Evolutionary conservation across 2,329 filamentous ascomycete species (phyloP), one percentile per base, ranked within the genome.

Genomic region (Cytospora mali): DNA sequence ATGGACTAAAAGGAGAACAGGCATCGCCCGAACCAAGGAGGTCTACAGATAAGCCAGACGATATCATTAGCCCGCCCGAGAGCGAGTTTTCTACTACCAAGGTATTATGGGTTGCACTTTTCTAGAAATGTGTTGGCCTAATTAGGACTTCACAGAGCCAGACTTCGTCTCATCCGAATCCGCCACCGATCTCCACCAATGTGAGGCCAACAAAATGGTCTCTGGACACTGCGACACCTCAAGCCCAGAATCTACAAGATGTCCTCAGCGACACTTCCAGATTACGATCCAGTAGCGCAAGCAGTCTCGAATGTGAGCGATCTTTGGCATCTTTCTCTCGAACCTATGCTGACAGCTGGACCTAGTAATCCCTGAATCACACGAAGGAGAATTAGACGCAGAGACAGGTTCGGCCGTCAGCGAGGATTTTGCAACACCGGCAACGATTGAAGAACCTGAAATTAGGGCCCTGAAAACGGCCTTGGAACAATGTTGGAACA

Each of bases 401-500:
- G 83, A 85, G 55, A 79, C 75, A 2, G 81, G 88, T 62, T 80
- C 81, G 31, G 82, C 88, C 61, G 79, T 84, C 52, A 81, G 82
- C 27, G 71, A 73, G 55, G 70, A 72, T 6, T 82, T 82, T 49
- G 75, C 77, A 55, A 75, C 75, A 10, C 76, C 76, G 33, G 75
- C 72, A 18, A 71, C 74, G 39, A 75, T 73, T 48, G 76, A 73
- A 61, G 80, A 60, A 9, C 80, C 81, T 56, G 88, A 92, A 69
- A 79, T 91, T 27, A 79, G 77, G 28, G 88, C 89, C 9, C 79
- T 97, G n/a, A 86, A 86, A 66, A 86, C 86, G 31, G 92, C 93
- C 2, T 80, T 97, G 18, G 86, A 90, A 66, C 92, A 97, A 77
- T 97, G 93, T 75, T 97, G 93, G 93, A 96, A 89, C 0, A 79